These are phyloP conservation scores for Karstenula rhodostoma DNA, from an alignment of 2,329 filamentous ascomycete genomes.

Conservation along the genomic window DNA sequence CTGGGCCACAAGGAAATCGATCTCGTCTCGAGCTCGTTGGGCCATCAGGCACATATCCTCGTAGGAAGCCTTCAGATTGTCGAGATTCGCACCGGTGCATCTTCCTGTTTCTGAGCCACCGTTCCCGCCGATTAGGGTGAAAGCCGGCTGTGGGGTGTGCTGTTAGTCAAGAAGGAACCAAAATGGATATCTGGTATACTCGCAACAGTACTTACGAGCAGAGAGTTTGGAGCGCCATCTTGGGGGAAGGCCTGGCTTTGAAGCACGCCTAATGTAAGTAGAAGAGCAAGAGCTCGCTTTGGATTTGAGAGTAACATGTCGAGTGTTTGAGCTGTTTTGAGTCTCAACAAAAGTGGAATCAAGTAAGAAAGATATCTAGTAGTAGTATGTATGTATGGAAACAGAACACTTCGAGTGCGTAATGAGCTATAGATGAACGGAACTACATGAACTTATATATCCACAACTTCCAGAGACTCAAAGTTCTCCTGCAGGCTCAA, in stretches of 20 bases:
- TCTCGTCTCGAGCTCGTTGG: background rate
- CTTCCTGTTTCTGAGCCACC: conserved; percentile 2
- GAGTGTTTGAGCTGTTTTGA: background rate
- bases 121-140: conserved; percentile 4
- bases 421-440: background rate
- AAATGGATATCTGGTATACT: background rate
- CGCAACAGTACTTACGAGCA: background rate
- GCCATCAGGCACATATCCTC: conserved; percentile 16
- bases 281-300: background rate
- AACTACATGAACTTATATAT: background rate
- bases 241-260: background rate
- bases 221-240: background rate
- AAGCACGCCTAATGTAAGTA: background rate
- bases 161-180: background rate
- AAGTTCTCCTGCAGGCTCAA: background rate
- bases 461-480: background rate
- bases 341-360: background rate
- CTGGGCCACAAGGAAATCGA: background rate
- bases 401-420: background rate
- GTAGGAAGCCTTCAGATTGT: conserved; percentile 12
- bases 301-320: background rate
- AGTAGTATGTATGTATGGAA: too few relatives aligned
- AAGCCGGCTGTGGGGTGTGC: conserved; percentile 1
- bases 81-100: conserved; percentile 12
- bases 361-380: too few relatives aligned